Evolutionary conservation across 192 early-diverging fungal species (phyloP), one percentile per base, ranked within the genome.

Genomic region (Coemansia javaensis): DNA sequence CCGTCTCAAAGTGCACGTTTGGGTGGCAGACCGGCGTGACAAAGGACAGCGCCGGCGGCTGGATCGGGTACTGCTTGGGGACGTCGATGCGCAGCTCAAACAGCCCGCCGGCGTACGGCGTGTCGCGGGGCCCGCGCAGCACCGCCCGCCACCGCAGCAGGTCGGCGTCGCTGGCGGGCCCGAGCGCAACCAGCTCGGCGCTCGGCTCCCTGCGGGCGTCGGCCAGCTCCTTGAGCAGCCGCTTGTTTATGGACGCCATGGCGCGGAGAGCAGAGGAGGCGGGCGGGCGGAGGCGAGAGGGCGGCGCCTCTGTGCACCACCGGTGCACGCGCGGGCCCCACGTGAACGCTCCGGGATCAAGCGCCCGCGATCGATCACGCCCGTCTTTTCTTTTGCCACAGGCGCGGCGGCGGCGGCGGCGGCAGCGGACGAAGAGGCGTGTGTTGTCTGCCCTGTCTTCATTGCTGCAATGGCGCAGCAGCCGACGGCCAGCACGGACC

Each of bases 1-100:
- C 96, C 0, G 90, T 93, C 80, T 91, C 69, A 42, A 90, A 93
- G 69, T 94, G 85, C 48, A 98, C 86, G 61, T 98, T 98, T 37
- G 93, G 93, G 46, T 96, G 93, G 58, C 87, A 96, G 59, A 91
- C 81, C n/a, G 87, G 84, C 17, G 85, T 89, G 7, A 82, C 59
- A 63, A 96, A 94, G 3, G 62, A 63, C 11, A 96, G 78, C 0
- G 77, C 63, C 2, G 90, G 90, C 22, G 79, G 71, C 38, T 72
- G 59, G 13, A 80, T 77, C 21, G 93, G 93, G 55, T 96, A 94
- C 34, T 82, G 71, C 36, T 73, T 65, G 5, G 90, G 88, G 39
- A 93, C 86, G 13, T 76, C 54, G 36, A 93, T 76, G 54, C 77
- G 65, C 53, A 94, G 88, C 56, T 90, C 86, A 69, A 96, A 96